Base-by-base conservation (phyloP, 2,329 filamentous ascomycete genomes). In the Macrophomina phaseolina region DNA sequence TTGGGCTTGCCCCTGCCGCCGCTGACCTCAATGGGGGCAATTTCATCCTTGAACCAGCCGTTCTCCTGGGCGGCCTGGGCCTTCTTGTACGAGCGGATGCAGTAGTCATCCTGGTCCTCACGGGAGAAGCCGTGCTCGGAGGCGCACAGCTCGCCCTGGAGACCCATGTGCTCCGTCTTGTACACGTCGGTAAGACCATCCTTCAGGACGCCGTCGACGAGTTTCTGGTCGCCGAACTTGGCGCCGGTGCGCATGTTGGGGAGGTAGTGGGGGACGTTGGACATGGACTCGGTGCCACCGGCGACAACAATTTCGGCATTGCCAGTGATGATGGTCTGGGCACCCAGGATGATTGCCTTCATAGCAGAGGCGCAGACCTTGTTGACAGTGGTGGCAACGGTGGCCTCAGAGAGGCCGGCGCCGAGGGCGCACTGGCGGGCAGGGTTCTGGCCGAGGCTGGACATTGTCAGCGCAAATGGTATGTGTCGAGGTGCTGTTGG, bases 211-310 rank as follows among this genome's bases (percentile, higher is more conserved):
- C 93, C 94, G 77, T 99, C 95, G 64, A 97, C 86, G 71, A 99
- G 85, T 64, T 85, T 89, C 83, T 94, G 91, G 82, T 98, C 89
- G 74, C 95, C 95, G 81, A 96, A 99, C 84, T 98, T 98, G 80
- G 91, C 89, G 72, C 95, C 95, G 71, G 82, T 90, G 79, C 95
- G 91, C 73, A 97, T 85, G 80, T 85, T 91, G 71, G 93, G 91
- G 64, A 97, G 90, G 85, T 99, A 99, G 85, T 99, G 94, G 62
- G 95, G 95, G 65, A 91, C 86, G 84, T 98, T 98, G 77, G 94
- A 97, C 95, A 99, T 99, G 85, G 93, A 97, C 85, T 99, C 95
- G 72, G 94, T 89, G 73, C 95, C 95, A 77, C 94, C 95, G 71
- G 94, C 95, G 68, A 99, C 93, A 71, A 99, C 89, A 71, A 97